These are phyloP conservation scores for Hanseniaspora guilliermondii DNA, from an alignment of 805 yeast genomes.

Conservation along the genomic window DNA sequence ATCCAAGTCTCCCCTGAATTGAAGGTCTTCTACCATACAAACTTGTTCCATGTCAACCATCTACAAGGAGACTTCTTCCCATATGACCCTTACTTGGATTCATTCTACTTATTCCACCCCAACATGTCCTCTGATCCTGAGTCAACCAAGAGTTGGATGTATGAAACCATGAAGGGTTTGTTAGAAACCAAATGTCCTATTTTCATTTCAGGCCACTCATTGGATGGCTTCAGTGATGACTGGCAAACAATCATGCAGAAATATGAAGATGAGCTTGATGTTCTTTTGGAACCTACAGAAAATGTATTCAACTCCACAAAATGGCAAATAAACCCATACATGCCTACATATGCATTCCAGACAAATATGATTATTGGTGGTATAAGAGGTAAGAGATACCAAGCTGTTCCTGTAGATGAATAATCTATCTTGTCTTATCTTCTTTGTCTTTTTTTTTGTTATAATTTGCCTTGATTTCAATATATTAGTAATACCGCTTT, in stretches of 20 bases:
- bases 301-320: conserved; percentile 77
- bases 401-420: conserved; percentile 42
- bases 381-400: conserved; percentile 92
- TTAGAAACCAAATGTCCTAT: conserved; percentile 89
- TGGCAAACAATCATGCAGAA: conserved; percentile 53
- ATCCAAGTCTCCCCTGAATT: conserved; percentile 57
- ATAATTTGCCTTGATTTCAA: too few species aligned
- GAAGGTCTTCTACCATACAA: conserved; percentile 70
- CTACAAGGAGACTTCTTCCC: conserved; percentile 93
- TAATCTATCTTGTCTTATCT: too few species aligned
- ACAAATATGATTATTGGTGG: conserved; percentile 84
- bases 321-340: conserved; percentile 84
- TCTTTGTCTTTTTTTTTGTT: background rate
- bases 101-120: conserved; percentile 90
- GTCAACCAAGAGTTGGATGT: conserved; percentile 76
- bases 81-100: conserved; percentile 90
- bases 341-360: conserved; percentile 89
- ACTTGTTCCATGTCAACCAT: conserved; percentile 81
- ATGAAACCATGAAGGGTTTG: conserved; percentile 69
- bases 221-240: conserved; percentile 58
- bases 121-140: conserved; percentile 72
- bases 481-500: too few species aligned
- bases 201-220: conserved; percentile 80
- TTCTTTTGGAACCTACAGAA: conserved; percentile 57
- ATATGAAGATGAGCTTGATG: conserved; percentile 66